These are phyloP conservation scores for Ogataea pini DNA, from an alignment of 805 yeast species.

Conservation along the genomic window DNA sequence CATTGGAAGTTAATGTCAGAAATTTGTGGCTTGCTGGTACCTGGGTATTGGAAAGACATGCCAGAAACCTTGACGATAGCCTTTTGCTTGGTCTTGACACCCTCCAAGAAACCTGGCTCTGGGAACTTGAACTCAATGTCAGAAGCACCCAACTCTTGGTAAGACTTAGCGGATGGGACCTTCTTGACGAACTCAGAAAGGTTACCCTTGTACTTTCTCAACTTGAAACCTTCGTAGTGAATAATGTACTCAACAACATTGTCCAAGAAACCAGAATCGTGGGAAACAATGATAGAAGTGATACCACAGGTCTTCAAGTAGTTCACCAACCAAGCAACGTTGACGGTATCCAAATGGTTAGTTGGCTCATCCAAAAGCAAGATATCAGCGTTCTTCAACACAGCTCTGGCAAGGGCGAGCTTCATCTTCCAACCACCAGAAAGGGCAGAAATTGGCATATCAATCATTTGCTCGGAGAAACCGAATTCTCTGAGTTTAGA, in stretches of 20 bases:
- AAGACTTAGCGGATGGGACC: slow-evolving; percentile 98
- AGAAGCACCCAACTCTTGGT: slow-evolving; percentile 98
- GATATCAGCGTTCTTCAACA: slow-evolving; percentile 96
- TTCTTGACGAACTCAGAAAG: slow-evolving; percentile 97
- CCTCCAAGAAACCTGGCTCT: slow-evolving; percentile 99
- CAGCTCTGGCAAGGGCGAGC: slow-evolving; percentile 99
- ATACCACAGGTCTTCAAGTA: slow-evolving; percentile 98
- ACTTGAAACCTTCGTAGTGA: slow-evolving; percentile 99
- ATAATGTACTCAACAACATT: slow-evolving; percentile 96
- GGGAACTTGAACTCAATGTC: slow-evolving; percentile 97
- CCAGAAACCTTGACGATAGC: slow-evolving; percentile 97
- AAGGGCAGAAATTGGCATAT: slow-evolving; percentile 91
- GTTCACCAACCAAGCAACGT: slow-evolving; percentile 99
- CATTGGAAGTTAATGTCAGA: slow-evolving; percentile 94
- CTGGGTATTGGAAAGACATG: slow-evolving; percentile 99
- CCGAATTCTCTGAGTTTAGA: slow-evolving; percentile 84
- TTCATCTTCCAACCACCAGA: slow-evolving; percentile 99
- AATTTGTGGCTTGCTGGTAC: slow-evolving; percentile 96
- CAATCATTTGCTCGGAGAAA: slow-evolving; percentile 91
- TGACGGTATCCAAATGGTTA: slow-evolving; percentile 99
- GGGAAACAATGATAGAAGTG: slow-evolving; percentile 97
- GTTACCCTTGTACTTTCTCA: slow-evolving; percentile 99
- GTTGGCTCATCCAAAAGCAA: slow-evolving; percentile 99
- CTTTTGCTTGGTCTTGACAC: slow-evolving; percentile 99
- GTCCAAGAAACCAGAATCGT: slow-evolving; percentile 99